A percentile compares a stretch with the other conserved stretches of the same genome.
phyloP scores from a whole-genome alignment of 2,329 filamentous ascomycete genomes.

The Botrytis porri region DNA sequence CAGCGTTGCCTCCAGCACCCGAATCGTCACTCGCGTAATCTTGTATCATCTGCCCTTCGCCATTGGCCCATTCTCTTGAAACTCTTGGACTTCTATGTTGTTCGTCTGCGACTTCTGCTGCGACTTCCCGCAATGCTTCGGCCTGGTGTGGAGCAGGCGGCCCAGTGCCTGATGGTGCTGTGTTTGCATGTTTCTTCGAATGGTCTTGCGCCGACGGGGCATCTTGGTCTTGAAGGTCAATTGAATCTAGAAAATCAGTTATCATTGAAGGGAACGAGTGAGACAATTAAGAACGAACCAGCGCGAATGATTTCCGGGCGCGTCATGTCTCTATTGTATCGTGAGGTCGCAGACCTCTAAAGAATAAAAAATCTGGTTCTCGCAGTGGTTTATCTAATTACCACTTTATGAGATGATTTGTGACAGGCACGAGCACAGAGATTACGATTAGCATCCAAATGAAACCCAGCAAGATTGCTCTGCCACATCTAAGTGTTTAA shows the following conservation, averaged over 20 bases:
- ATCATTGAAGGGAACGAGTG: constrained; percentile 8
- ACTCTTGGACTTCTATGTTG: constrained; percentile 61
- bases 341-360: constrained; percentile 12
- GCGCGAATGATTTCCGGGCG: constrained; percentile 55
- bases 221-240: constrained; percentile 85
- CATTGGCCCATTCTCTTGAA: constrained; percentile 51
- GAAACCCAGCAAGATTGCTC: constrained; percentile 14
- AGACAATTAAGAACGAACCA: constrained; percentile 41
- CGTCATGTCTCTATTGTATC: constrained; percentile 43
- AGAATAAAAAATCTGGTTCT: constrained; percentile 8
- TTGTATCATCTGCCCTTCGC: constrained; percentile 32
- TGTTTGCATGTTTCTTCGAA: constrained; percentile 52
- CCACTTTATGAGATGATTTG: constrained; percentile 12
- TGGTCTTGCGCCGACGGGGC: constrained; percentile 84
- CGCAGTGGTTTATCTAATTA: constrained; percentile 2
- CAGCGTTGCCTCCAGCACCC: constrained; percentile 43
- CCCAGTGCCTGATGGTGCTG: constrained; percentile 50
- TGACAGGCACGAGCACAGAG: constrained; percentile 16
- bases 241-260: constrained; percentile 64
- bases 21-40: constrained; percentile 46
- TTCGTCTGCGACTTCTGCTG: constrained; percentile 73
- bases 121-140: constrained; percentile 75
- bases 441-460: constrained; percentile 22
- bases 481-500: constrained; percentile 20
- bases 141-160: constrained; percentile 66